Conservation (phyloP, 306 rosid genomes). For the Herpetospermum pedunculosum region DNA sequence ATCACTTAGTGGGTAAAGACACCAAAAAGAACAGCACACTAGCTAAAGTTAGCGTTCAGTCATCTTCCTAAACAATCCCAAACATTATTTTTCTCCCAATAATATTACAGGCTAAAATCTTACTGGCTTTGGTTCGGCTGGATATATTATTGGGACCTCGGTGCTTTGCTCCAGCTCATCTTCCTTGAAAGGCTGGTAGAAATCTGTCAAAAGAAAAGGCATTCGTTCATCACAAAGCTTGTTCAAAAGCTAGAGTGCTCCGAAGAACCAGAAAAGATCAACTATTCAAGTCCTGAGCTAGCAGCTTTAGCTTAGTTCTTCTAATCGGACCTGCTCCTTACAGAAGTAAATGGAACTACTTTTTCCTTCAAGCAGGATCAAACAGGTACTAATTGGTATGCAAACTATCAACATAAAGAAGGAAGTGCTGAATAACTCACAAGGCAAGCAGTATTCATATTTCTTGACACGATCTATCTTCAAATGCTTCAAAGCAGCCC, state of each 20-base stretch:
- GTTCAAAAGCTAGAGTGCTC: not conserved
- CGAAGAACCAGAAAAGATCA: not conserved
- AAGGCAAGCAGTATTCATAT: conserved; percentile 77
- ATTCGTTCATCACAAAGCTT: not conserved
- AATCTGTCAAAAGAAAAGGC: conserved; percentile 30
- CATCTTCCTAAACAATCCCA: not conserved
- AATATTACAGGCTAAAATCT: conserved; percentile 7
- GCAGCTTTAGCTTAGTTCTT: not conserved
- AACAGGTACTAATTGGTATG: not conserved
- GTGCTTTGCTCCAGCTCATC: conserved; percentile 80
- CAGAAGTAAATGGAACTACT: not conserved
- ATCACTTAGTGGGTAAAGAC: not conserved
- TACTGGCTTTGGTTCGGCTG: conserved; percentile 66
- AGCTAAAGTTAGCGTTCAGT: not conserved
- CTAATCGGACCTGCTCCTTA: not conserved
- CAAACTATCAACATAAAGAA: not conserved
- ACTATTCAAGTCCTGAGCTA: not conserved
- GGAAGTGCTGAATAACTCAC: conserved; percentile 30
- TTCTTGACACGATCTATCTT: conserved; percentile 72
- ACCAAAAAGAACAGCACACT: not conserved
- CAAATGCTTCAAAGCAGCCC: conserved; percentile 74
- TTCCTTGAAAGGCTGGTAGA: conserved; percentile 72
- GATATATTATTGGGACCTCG: conserved; percentile 64
- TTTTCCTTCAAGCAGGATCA: not conserved
- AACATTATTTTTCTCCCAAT: not conserved